Evolutionary conservation across 2,329 filamentous ascomycete genomes (phyloP).

Genomic region (Talaromyces atroroseus): DNA sequence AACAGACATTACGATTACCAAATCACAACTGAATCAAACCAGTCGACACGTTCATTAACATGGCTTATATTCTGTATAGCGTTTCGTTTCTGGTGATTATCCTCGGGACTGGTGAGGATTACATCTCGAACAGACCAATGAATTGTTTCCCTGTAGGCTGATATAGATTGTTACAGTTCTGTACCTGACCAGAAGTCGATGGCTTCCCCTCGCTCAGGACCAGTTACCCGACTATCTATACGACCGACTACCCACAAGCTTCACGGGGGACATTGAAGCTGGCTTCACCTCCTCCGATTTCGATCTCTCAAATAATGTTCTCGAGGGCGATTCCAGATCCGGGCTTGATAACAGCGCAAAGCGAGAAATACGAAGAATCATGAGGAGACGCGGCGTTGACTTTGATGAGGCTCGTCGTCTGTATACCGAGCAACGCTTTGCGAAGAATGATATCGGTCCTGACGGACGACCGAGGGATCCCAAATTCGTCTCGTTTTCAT

Average conservation of each 20-base stretch:
- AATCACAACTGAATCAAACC: background rate
- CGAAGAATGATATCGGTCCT: constrained; percentile 77
- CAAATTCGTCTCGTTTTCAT: constrained; percentile 92
- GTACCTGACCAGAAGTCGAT: constrained; percentile 73
- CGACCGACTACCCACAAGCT: constrained; percentile 68
- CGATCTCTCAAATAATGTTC: constrained; percentile 74
- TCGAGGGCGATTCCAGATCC: constrained; percentile 67
- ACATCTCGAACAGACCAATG: background rate
- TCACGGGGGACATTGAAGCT: constrained; percentile 78
- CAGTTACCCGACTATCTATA: constrained; percentile 67
- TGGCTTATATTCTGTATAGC: constrained; percentile 77
- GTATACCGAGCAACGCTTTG: constrained; percentile 80
- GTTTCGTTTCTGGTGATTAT: constrained; percentile 67
- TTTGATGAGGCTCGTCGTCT: constrained; percentile 89
- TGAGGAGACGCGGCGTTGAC: constrained; percentile 74
- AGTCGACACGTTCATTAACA: constrained; percentile 32
- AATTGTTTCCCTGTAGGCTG: background rate
- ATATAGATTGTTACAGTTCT: constrained; percentile 47
- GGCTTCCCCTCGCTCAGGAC: constrained; percentile 67
- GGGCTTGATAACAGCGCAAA: constrained; percentile 80
- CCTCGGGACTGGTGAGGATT: constrained; percentile 58
- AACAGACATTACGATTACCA: background rate
- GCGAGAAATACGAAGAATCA: constrained; percentile 76
- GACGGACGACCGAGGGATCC: constrained; percentile 86
- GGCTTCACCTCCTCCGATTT: constrained; percentile 80